Evolutionary conservation across 116 monocot species (phyloP), one percentile per base, ranked within the genome.

Genomic region (Posidonia oceanica): DNA sequence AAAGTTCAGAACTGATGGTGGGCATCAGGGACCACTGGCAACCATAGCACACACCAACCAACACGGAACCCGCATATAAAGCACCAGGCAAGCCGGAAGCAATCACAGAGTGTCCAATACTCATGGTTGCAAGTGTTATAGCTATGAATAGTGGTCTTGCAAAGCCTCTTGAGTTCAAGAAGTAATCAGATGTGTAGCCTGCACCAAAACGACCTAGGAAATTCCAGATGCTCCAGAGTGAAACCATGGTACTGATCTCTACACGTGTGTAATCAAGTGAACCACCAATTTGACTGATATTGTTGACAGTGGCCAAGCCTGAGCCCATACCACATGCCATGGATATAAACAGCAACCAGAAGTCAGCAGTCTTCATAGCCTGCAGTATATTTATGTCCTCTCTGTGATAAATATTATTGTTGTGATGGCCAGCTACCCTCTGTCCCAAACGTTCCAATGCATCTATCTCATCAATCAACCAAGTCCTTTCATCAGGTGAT

Each of bases 241-340:
- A 90, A 1, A 90, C 78, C 76, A 87, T 63, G 0, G 78, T 80
- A 54, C 71, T 71, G 2, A 80, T 78, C 61, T 86, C 76, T 17
- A 68, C 62, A 39, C 13, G 59, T 11, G 80, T 69, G 72, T 90
- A 87, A 5, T 81, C 80, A 5, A 94, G 79, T 37, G 87, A 84
- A 64, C 59, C 72, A 11, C 93, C 87, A 12, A 94, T 89, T 54
- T 94, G 93, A 58, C 84, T 83, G 37, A 87, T 83, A 59, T 89
- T 94, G 66, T 94, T 94, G 11, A 89, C 81, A 1, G 93, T 93
- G 0, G 93, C 93, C 61, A 93, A 59, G 20, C 93, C 89, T 61
- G 93, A 89, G 18, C 89, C 93, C 86, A 93, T 79, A 0, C 89
- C 89, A 54, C 89, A 93, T 15, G 89, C 77, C 87, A 94, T 87